Conservation (phyloP, 2,329 filamentous ascomycete genomes). For the Colletotrichum navitas region DNA sequence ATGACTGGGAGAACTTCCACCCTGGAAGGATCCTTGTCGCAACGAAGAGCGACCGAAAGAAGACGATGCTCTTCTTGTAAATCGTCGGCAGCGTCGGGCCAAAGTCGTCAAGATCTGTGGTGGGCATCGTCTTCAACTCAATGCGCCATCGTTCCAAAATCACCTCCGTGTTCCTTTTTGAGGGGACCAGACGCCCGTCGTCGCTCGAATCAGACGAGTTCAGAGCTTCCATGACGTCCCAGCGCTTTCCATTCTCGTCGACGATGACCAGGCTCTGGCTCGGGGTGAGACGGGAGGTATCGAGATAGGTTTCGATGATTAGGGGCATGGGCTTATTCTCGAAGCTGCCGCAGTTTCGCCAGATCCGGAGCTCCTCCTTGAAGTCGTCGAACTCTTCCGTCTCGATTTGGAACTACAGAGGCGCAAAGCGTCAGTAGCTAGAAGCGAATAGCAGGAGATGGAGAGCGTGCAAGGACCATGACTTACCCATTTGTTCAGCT, state of each 20-base stretch:
- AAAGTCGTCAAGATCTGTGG: conserved; percentile 67
- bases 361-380: conserved; percentile 81
- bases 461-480: background rate
- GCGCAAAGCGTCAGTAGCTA: background rate
- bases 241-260: conserved; percentile 90
- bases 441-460: background rate
- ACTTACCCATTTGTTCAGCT: conserved; percentile 89
- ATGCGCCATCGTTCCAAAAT: conserved; percentile 93
- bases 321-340: conserved; percentile 81
- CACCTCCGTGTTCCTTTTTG: conserved; percentile 74
- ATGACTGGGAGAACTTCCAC: conserved; percentile 84
- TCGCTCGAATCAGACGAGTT: conserved; percentile 70
- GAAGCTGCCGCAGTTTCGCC: conserved; percentile 84
- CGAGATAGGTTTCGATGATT: conserved; percentile 91
- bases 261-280: conserved; percentile 89
- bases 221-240: conserved; percentile 90
- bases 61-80: conserved; percentile 97
- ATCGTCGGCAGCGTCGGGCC: conserved; percentile 80
- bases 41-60: conserved; percentile 90
- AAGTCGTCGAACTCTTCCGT: conserved; percentile 94
- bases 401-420: conserved; percentile 87
- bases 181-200: conserved; percentile 51
- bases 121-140: conserved; percentile 75
- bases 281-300: conserved; percentile 81
- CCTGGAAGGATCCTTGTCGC: conserved; percentile 85